These are phyloP conservation scores for Suillus brevipes DNA, from an alignment of 768 basidiomycete genomes.

Conservation along the genomic window DNA sequence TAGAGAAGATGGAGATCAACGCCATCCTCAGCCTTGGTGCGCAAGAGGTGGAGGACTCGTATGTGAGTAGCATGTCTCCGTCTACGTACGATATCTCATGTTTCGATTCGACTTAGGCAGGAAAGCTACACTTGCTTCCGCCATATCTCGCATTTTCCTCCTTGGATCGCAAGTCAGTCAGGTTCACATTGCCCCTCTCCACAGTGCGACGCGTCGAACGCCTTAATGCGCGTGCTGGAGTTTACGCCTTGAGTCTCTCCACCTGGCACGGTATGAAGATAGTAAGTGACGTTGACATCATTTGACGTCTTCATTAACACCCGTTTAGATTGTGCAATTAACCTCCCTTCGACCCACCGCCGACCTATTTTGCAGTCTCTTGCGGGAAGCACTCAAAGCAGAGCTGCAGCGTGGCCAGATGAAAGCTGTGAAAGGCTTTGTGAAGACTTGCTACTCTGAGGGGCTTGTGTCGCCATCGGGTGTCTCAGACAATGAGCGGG, in stretches of 20 bases:
- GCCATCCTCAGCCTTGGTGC: constrained; percentile 80
- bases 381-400: constrained; percentile 86
- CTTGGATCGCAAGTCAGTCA: constrained; percentile 87
- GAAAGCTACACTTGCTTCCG: constrained; percentile 84
- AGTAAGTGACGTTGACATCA: constrained; percentile 41
- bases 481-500: constrained; percentile 64
- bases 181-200: constrained; percentile 88
- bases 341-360: constrained; percentile 92
- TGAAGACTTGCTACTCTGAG: constrained; percentile 94
- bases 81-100: constrained; percentile 5
- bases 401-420: constrained; percentile 90
- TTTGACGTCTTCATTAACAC: background rate
- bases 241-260: constrained; percentile 93
- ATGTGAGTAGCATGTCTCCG: constrained; percentile 58
- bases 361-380: constrained; percentile 85
- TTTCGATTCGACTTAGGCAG: constrained; percentile 58
- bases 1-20: constrained; percentile 83
- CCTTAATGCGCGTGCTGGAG: constrained; percentile 88
- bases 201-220: constrained; percentile 93
- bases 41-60: constrained; percentile 86
- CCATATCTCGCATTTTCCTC: constrained; percentile 91
- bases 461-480: constrained; percentile 64
- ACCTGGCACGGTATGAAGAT: constrained; percentile 95
- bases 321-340: constrained; percentile 79
- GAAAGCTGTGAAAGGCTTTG: constrained; percentile 89